Conservation (phyloP, 306 rosid genomes). For the barrel medic (Medicago truncatula) region DNA sequence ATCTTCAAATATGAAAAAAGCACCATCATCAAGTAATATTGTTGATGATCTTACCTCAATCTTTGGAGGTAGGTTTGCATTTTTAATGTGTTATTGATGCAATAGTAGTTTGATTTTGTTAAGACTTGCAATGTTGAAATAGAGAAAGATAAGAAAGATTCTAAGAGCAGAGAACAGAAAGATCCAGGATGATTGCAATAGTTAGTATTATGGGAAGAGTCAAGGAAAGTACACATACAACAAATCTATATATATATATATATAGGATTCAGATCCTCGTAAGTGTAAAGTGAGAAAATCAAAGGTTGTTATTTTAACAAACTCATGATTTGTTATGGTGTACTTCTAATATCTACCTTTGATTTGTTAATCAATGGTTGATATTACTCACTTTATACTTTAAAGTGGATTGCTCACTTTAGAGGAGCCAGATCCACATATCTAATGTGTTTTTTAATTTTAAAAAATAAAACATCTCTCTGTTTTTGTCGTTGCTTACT, state of each 20-base stretch:
- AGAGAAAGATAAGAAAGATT: not conserved
- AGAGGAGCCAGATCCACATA: too few species aligned
- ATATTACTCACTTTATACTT: too few species aligned
- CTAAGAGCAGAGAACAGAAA: not conserved
- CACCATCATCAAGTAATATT: slow-evolving; percentile 74
- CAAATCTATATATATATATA: not conserved
- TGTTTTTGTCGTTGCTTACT: slow-evolving; percentile 17
- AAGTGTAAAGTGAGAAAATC: too few species aligned
- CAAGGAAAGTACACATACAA: not conserved
- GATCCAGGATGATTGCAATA: not conserved
- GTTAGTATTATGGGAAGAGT: not conserved
- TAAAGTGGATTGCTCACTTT: too few species aligned
- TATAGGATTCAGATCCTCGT: not conserved
- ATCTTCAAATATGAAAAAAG: slow-evolving; percentile 75
- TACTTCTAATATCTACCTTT: too few species aligned
- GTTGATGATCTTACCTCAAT: slow-evolving; percentile 94
- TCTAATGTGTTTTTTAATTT: too few species aligned
- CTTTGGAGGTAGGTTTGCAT: slow-evolving; percentile 74
- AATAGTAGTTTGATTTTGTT: slow-evolving; percentile 17
- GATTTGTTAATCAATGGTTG: too few species aligned
- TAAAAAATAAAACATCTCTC: not conserved
- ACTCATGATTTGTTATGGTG: too few species aligned
- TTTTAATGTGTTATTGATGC: slow-evolving; percentile 26
- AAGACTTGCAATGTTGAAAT: not conserved
- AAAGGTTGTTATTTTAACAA: too few species aligned